Evolutionary conservation across 2,329 filamentous ascomycete genomes (phyloP), one percentile per base, ranked within the genome.

Genomic region (Penicillium hesseltinei): DNA sequence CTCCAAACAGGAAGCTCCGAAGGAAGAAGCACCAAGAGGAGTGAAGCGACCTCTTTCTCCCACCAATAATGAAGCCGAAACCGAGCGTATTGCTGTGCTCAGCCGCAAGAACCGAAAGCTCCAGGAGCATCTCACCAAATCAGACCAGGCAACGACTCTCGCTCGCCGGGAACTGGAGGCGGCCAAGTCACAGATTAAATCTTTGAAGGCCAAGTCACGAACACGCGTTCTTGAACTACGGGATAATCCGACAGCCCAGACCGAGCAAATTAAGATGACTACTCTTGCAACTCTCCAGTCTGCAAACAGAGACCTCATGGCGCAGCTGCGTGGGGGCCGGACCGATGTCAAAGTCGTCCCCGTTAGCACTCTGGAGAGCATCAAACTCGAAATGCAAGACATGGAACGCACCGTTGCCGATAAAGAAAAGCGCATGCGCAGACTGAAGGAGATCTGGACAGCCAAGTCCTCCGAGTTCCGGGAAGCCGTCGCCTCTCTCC

Each of bases 401-500:
- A 86, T 85, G 58, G 86, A 90, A 65, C 86, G 85, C 15, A 83
- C 84, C 0, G 88, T 89, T 1, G 86, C 88, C 10, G 79, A 82
- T 23, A 82, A 82, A 39, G 89, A 94, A 64, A 99, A 97, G 76
- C 88, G 90, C 46, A 89, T 90, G 62, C 82, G 86, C 23, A 89
- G 94, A 2, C 85, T 97, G 13, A 96, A 95, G 67, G 90, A 97
- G 70, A 94, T 97, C 56, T 99, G 91, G 89, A 85, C 85, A 0
- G 85, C 89, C 64, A 99, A 97, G 74, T 92, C 90, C 1, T 86
- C 89, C 67, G 94, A 99, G 77, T 97, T 99, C 78, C 91, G 95
- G 49, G 92, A 97, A 76, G 91, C 92, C 33, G 92, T 99, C 57
- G 92, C 92, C 62, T 91, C 88, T 21, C 88, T 96, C 0, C 82